Evolutionary conservation across 768 basidiomycete genomes (phyloP).

Genomic region (Suillus luteus): DNA sequence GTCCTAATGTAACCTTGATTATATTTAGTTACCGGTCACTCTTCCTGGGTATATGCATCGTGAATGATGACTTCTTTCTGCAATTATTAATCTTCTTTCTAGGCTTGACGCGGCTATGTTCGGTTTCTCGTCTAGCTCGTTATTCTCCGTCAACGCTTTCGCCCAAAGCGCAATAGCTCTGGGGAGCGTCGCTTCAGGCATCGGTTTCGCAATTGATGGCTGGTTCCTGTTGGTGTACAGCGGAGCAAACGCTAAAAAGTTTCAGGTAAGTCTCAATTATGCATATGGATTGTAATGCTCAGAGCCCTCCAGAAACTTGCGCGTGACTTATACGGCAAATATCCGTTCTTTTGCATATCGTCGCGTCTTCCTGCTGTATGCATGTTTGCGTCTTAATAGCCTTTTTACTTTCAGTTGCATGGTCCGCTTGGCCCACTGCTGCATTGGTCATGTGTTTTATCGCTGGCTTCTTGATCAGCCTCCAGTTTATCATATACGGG

Average conservation of each 20-base stretch:
- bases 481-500: slow-evolving; percentile 70
- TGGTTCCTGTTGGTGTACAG: slow-evolving; percentile 70
- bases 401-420: slow-evolving; percentile 65
- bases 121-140: slow-evolving; percentile 53
- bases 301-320: slow-evolving; percentile 42
- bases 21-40: slow-evolving; percentile 50
- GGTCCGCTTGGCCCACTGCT: slow-evolving; percentile 61
- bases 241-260: slow-evolving; percentile 51
- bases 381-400: slow-evolving; percentile 59
- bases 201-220: slow-evolving; percentile 64
- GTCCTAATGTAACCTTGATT: slow-evolving; percentile 2
- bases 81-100: slow-evolving; percentile 8
- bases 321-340: slow-evolving; percentile 56
- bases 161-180: slow-evolving; percentile 56
- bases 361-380: slow-evolving; percentile 64
- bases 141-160: slow-evolving; percentile 50
- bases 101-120: slow-evolving; percentile 61
- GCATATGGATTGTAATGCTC: neutral
- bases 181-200: slow-evolving; percentile 59
- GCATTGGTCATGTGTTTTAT: slow-evolving; percentile 59
- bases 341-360: slow-evolving; percentile 70
- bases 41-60: slow-evolving; percentile 50
- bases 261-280: slow-evolving; percentile 45
- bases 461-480: slow-evolving; percentile 57
- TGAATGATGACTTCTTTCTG: neutral